Conservation (phyloP, 1,284 basidiomycete genomes). For the Anthracocystis setariae region DNA sequence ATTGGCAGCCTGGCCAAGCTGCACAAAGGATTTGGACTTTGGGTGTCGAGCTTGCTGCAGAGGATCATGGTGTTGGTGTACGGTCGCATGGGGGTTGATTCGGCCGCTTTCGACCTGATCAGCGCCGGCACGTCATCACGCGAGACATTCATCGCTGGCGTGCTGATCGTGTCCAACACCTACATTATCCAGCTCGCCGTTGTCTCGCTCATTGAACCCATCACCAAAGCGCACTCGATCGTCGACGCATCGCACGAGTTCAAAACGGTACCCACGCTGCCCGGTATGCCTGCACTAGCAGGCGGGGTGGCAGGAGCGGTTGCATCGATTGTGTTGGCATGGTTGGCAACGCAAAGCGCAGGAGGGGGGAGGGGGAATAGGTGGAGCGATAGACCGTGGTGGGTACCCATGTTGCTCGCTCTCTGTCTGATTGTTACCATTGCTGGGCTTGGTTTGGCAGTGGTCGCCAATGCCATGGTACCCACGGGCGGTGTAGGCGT, state of each 20-base stretch:
- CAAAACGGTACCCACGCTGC: conserved; percentile 12
- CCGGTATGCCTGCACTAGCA: conserved; percentile 22
- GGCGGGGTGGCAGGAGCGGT: conserved; percentile 17
- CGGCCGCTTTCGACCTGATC: conserved; percentile 24
- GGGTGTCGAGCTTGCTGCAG: conserved; percentile 12
- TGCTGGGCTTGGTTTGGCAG: conserved; percentile 10
- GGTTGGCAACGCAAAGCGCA: conserved; percentile 4
- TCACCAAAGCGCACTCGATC: conserved; percentile 8
- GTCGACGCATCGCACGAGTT: no score
- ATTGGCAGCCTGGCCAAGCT: conserved; percentile 9
- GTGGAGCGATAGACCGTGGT: conserved; percentile 11
- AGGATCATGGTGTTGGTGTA: conserved; percentile 20
- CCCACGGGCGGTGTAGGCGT: conserved; percentile 6
- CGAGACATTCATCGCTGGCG: conserved; percentile 33
- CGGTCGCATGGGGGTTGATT: conserved; percentile 21
- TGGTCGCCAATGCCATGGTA: conserved; percentile 14
- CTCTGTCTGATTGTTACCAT: conserved; percentile 16
- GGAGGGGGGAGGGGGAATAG: background rate
- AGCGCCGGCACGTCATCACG: conserved; percentile 30
- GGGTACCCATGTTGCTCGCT: conserved; percentile 19
- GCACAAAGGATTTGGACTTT: conserved; percentile 18
- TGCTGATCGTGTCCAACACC: conserved; percentile 27
- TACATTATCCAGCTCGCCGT: conserved; percentile 27
- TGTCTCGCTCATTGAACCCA: conserved; percentile 17
- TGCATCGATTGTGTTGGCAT: conserved; percentile 10